Base-by-base conservation (phyloP, 352 stramenopile genomes). In the Globisporangium orthogonon region DNA sequence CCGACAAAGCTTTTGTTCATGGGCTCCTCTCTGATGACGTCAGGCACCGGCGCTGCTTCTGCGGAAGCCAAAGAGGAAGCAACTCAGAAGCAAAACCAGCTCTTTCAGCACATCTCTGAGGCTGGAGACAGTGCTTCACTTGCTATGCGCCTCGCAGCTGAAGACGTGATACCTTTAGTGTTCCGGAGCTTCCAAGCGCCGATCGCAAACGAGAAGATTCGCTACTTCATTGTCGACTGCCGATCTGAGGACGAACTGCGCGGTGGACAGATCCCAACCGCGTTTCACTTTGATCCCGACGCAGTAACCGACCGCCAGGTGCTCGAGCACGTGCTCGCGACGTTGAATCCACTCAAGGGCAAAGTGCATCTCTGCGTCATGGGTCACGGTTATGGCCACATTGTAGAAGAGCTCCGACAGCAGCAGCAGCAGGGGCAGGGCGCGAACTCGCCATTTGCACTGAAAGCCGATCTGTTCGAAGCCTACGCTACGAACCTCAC, bases 221-320 rank as follows among this genome's bases (percentile, higher is more conserved):
- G 78, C 0, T 94, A 84, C 45, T 91, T 93, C 48, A 76, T 91
- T 33, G 54, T 94, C 2, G 84, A 94, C 62, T 94, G 84, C 55
- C 80, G 84, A 14, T 65, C 75, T 0, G 50, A 45, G 1, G 65
- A 78, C 7, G 73, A 88, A 28, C 71, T 70, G 14, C 37, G 49
- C 2, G 60, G 70, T 13, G 84, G 83, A 0, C 71, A 84, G 48
- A 74, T 94, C 46, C 84, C 84, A 0, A 94, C 83, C 5, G 83
- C 82, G 18, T 92, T 91, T 59, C 67, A 79, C 45, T 85, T 92
- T 49, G 80, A 92, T 44, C 83, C 84, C 0, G 75, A 91, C 17
- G 63, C 75, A 7, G 63, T 86, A 15, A 78, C 73, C 2, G 73
- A 92, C 47, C 56, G 69, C 7, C 48, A 37, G 13, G 71, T 83